Percentiles rank a stretch among this genome's conserved stretches.
Evolutionary conservation across 192 early-diverging fungal species (phyloP).

Genomic region (Spinellus fusiger): DNA sequence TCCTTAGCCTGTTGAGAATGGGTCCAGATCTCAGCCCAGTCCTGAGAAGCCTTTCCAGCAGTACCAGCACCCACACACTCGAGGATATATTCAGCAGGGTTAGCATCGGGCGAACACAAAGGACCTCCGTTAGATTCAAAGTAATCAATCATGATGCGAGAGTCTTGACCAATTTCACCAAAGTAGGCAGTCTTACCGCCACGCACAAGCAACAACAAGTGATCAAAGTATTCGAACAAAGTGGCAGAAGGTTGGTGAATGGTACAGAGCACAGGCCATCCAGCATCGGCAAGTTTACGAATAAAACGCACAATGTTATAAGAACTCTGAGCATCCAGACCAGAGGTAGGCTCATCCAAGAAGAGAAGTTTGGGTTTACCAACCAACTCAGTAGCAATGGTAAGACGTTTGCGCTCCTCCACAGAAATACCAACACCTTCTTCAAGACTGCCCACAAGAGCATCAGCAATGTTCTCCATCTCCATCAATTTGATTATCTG

Average conservation of each 20-base stretch:
- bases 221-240: conserved; percentile 83
- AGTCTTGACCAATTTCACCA: conserved; percentile 73
- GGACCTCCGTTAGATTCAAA: conserved; percentile 70
- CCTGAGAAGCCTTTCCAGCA: conserved; percentile 34
- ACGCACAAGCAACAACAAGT: conserved; percentile 67
- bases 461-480: conserved; percentile 65
- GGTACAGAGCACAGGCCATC: conserved; percentile 69
- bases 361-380: conserved; percentile 76
- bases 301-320: conserved; percentile 73
- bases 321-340: conserved; percentile 75
- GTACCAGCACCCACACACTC: conserved; percentile 70
- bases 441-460: conserved; percentile 66
- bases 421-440: conserved; percentile 74
- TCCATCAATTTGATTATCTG: conserved; percentile 71
- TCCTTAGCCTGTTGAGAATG: conserved; percentile 45
- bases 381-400: conserved; percentile 81
- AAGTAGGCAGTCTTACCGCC: conserved; percentile 77
- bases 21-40: conserved; percentile 75
- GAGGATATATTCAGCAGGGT: conserved; percentile 85
- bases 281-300: conserved; percentile 55
- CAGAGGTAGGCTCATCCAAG: conserved; percentile 88
- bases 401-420: conserved; percentile 84
- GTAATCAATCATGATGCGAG: conserved; percentile 58
- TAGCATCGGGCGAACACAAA: conserved; percentile 59
- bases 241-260: conserved; percentile 85